Evolutionary conservation across 257 asterid species (phyloP), one percentile per base, ranked within the genome.

Genomic region (Gynochthodes officinalis): DNA sequence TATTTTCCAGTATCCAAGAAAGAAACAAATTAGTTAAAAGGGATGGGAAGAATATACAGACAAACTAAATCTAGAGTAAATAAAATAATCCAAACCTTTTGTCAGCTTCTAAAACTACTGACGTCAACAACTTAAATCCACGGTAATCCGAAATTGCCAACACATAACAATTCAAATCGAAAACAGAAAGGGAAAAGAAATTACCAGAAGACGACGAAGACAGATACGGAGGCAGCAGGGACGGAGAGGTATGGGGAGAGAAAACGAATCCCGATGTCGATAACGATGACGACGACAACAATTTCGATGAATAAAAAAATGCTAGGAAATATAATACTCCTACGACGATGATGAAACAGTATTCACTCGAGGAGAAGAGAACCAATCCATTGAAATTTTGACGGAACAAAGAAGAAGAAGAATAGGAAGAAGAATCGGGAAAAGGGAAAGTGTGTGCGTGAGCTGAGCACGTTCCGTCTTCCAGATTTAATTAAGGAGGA

Each of bases 121-220:
- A 63, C 67, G 42, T 37, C 6, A 37, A 23, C 28, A 8, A 30
- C 0, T 7, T 44, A 37, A 64, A 12, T n/a, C 5, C 25, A 64
- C 11, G 52, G 8, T n/a, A 39, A 5, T 19, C 16, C 48, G 37
- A 10, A 3, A 21, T 64, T 28, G 32, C 3, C 10, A 64, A 40
- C 15, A 37, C 42, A 37, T 21, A 32, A n/a, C 9, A 28, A 46
- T 21, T 23, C n/a, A 13, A n/a, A 69, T 44, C n/a, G 28, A 5
- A 50, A 13, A 19, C 25, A 35, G 28, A 49, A n/a, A 80, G 48
- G 35, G 5, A 23, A 62, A n/a, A 35, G 28, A 30, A 63, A 32
- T 76, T 68, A 90, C 94, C 87, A 64, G 61, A 53, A 46, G 64
- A 68, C 21, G 67, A 37, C 35, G 59, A 60, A 60, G 81, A 76